phyloP scores from a whole-genome alignment of 164 flowering plant species.

The Sedum album region DNA sequence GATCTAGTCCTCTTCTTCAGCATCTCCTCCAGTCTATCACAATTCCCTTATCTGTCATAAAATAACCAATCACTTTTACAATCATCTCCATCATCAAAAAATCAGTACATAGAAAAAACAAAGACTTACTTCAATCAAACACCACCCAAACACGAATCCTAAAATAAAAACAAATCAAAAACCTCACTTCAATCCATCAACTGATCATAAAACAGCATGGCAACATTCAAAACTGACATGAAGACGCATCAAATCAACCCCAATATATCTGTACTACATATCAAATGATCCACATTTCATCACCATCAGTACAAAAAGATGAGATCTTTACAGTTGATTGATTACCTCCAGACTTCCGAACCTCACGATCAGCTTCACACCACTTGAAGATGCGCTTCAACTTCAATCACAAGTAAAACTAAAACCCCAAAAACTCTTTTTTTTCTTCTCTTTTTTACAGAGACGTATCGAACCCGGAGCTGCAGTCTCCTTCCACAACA shows the following conservation, averaged over 20 bases:
- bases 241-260: not conserved
- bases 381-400: not conserved
- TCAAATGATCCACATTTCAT: slow-evolving; percentile 3
- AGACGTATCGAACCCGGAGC: slow-evolving; percentile 3
- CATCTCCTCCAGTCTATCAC: not conserved
- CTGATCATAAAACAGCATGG: slow-evolving; percentile 1
- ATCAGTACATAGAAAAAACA: not conserved
- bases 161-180: not conserved
- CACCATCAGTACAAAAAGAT: not conserved
- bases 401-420: not conserved
- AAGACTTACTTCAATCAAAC: not conserved
- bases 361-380: slow-evolving; percentile 5
- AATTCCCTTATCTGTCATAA: not conserved
- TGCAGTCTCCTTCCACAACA: not conserved
- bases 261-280: no score
- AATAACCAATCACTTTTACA: not conserved
- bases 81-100: not conserved
- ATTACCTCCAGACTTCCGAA: not conserved
- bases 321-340: not conserved
- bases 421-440: not conserved
- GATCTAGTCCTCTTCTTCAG: slow-evolving; percentile 9
- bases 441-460: not conserved
- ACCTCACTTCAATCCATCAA: not conserved
- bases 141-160: no score
- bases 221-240: no score